These are phyloP conservation scores for Excoecaria agallocha DNA, from an alignment of 345 rosid genomes.

Conservation along the genomic window DNA sequence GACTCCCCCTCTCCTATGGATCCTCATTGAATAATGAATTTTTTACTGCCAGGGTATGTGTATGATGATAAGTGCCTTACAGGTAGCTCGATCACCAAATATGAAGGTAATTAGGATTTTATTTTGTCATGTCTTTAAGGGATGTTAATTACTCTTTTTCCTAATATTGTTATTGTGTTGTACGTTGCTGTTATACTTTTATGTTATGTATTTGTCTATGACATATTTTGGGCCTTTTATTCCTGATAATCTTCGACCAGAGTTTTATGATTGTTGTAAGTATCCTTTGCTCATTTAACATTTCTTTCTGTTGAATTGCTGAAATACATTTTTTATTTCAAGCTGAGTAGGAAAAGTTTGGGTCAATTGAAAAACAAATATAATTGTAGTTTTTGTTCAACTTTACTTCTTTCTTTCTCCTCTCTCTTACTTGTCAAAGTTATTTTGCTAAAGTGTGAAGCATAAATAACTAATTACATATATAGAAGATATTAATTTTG, in stretches of 20 bases:
- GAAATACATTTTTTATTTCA: neutral
- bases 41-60: conserved; percentile 77
- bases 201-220: conserved; percentile 91
- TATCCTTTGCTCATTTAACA: neutral
- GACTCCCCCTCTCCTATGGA: conserved; percentile 19
- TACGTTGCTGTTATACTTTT: conserved; percentile 97
- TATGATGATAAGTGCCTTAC: conserved; percentile 95
- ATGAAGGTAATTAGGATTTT: conserved; percentile 66
- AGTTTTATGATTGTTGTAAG: conserved; percentile 99
- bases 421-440: neutral
- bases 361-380: neutral
- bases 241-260: conserved; percentile 80
- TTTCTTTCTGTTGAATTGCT: neutral
- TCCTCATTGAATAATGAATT: conserved; percentile 7
- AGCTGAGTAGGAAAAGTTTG: neutral
- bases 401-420: neutral
- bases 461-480: neutral
- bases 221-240: conserved; percentile 98
- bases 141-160: neutral
- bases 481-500: neutral
- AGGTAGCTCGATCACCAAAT: conserved; percentile 91
- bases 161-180: conserved; percentile 29
- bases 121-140: too few relatives aligned
- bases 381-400: neutral
- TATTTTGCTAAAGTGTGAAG: too few relatives aligned